phyloP scores from a whole-genome alignment of 2,329 filamentous ascomycete genomes.

The Pseudogymnoascus pannorum region DNA sequence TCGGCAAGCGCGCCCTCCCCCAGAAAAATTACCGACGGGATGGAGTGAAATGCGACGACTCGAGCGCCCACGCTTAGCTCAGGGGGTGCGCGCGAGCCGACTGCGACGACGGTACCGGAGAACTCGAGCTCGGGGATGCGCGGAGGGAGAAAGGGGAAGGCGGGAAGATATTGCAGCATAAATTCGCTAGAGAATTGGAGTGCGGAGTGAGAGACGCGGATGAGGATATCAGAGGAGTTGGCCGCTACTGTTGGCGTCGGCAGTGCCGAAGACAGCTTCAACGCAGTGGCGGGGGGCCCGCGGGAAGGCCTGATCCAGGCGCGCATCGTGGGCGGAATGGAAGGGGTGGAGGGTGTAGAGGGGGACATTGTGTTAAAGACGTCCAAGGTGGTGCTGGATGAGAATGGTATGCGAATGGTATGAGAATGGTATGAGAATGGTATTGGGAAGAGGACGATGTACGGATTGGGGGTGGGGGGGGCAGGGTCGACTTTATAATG shows the following conservation, averaged over 20 bases:
- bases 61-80: slow-evolving; percentile 10
- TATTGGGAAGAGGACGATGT: no score
- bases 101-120: slow-evolving; percentile 11
- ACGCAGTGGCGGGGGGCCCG: background rate
- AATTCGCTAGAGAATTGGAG: slow-evolving; percentile 12
- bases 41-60: background rate
- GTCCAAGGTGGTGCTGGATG: background rate
- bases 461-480: background rate
- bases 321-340: background rate
- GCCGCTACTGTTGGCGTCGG: background rate
- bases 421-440: no score
- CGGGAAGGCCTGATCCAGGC: background rate
- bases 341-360: background rate
- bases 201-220: slow-evolving; percentile 12
- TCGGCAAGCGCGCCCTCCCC: slow-evolving; percentile 1
- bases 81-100: slow-evolving; percentile 7
- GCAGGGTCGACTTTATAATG: background rate
- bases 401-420: background rate
- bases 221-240: background rate
- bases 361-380: background rate
- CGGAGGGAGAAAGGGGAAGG: background rate
- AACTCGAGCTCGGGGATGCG: slow-evolving; percentile 13
- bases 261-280: background rate
- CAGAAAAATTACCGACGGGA: background rate
- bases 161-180: slow-evolving; percentile 4